Percentiles rank a stretch among this genome's conserved stretches.
These are phyloP conservation scores for Penicillium chermesinum DNA, from an alignment of 495 filamentous ascomycete genomes.

Conservation along the genomic window DNA sequence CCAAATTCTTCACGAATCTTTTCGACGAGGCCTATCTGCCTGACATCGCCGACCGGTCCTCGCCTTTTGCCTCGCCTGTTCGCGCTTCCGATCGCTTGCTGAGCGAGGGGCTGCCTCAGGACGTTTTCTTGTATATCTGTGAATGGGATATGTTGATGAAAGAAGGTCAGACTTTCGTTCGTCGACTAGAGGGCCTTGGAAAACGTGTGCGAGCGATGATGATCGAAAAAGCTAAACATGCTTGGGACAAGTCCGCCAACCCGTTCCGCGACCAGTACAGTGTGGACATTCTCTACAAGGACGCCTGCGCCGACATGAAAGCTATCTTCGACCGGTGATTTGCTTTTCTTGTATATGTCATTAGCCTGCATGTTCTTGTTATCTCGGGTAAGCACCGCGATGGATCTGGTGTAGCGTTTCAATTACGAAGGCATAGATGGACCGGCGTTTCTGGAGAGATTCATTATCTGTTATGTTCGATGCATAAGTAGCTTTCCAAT, in stretches of 20 bases:
- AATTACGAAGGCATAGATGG: neutral
- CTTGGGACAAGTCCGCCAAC: conserved; percentile 83
- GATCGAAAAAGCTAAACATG: conserved; percentile 70
- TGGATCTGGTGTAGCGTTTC: neutral
- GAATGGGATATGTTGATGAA: conserved; percentile 88
- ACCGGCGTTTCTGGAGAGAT: neutral
- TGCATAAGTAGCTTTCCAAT: neutral
- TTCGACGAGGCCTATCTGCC: conserved; percentile 81
- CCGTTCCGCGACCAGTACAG: conserved; percentile 54
- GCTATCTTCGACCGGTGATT: conserved; percentile 34
- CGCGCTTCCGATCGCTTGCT: conserved; percentile 53
- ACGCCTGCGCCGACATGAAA: conserved; percentile 44
- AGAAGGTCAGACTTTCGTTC: conserved; percentile 67
- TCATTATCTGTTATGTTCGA: neutral
- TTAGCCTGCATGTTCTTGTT: conserved; percentile 4
- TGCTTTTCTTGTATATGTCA: neutral
- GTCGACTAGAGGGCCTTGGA: conserved; percentile 55
- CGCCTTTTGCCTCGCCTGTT: conserved; percentile 61
- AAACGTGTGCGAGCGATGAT: conserved; percentile 67
- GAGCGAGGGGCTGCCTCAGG: conserved; percentile 48
- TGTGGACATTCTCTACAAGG: conserved; percentile 37
- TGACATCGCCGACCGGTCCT: conserved; percentile 41
- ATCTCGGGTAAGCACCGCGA: neutral
- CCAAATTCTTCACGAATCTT: conserved; percentile 69
- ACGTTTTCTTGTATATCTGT: conserved; percentile 72